These are phyloP conservation scores for Russula compacta DNA, from an alignment of 768 basidiomycete species.

Conservation along the genomic window DNA sequence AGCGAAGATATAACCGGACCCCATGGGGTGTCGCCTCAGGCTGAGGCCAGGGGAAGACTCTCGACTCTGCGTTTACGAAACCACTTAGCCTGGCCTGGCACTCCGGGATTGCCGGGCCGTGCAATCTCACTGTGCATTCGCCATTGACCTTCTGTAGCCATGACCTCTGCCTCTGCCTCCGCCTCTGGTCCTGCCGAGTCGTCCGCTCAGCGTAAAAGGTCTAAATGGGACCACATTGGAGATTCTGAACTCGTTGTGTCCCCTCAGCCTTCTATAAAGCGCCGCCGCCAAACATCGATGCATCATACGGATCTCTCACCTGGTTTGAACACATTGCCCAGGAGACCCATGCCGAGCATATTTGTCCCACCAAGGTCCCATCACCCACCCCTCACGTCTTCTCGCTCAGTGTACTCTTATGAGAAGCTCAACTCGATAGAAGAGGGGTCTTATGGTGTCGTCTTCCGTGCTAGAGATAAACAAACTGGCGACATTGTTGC, in stretches of 20 bases:
- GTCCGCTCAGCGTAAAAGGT: slow-evolving; percentile 55
- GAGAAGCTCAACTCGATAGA: slow-evolving; percentile 96
- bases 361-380: slow-evolving; percentile 68
- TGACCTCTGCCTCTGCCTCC: slow-evolving; percentile 20
- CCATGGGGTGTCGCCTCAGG: not conserved
- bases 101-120: slow-evolving; percentile 3
- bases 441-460: slow-evolving; percentile 96
- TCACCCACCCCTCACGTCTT: slow-evolving; percentile 75
- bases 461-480: slow-evolving; percentile 93
- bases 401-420: slow-evolving; percentile 90
- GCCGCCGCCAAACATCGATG: slow-evolving; percentile 44
- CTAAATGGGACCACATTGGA: slow-evolving; percentile 53
- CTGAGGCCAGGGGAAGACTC: not conserved
- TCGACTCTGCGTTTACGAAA: too few relatives aligned
- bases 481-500: slow-evolving; percentile 94
- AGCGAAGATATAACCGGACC: slow-evolving; percentile 52
- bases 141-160: not conserved
- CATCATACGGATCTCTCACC: slow-evolving; percentile 20
- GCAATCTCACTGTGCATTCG: not conserved
- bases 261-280: slow-evolving; percentile 40
- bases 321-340: slow-evolving; percentile 19
- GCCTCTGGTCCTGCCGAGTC: not conserved
- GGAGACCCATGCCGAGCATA: slow-evolving; percentile 33
- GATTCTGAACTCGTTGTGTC: slow-evolving; percentile 36
- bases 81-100: not conserved